Base-by-base conservation (phyloP, 2,329 filamentous ascomycete genomes). In the Byssoonygena ceratinophila region DNA sequence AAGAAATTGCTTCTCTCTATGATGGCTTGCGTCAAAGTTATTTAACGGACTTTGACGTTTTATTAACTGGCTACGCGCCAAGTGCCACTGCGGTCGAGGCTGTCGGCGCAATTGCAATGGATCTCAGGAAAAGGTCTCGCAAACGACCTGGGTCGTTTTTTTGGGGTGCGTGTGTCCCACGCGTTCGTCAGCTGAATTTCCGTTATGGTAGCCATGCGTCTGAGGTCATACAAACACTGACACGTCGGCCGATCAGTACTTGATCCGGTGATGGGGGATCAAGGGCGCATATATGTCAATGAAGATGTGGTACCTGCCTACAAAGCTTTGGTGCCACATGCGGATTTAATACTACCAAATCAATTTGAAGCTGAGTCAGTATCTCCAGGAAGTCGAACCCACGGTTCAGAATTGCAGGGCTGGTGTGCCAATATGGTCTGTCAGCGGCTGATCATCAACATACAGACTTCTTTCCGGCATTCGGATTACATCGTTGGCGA, bases 201-300 rank as follows among this genome's bases (percentile, higher is more conserved):
- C 37, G 46, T 50, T 16, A 34, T 36, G n/a, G 20, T 46, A 6
- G 23, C 11, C 18, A n/a, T 18, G 5, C 11, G 8, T n/a, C n/a
- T 11, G 14, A 22, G 23, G n/a, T 31, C 18, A 5, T 45, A 20
- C 12, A 25, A 25, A 46, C 37, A 34, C 36, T 40, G 29, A 37
- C 29, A 22, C 18, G 20, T 5, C 1, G n/a, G n/a, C 14, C 25
- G 23, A 37, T 52, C 57, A 82, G 87, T 95, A 2, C 77, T 98
- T 23, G 92, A 98, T 67, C 92, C 94, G 0, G 92, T 98, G 45
- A 98, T 98, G 92, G 92, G 92, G 27, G 92, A 98, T 66, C 89
- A 96, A 63, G 92, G 89, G 46, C 81, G 79, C 59, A 76, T 98
- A 11, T 98, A 98, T 64, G 91, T 98, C 6, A 86, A 84, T 4